Percentiles rank a stretch among this genome's conserved stretches.
Conservation (phyloP, 129 eudicot species). For the Centella asiatica region DNA sequence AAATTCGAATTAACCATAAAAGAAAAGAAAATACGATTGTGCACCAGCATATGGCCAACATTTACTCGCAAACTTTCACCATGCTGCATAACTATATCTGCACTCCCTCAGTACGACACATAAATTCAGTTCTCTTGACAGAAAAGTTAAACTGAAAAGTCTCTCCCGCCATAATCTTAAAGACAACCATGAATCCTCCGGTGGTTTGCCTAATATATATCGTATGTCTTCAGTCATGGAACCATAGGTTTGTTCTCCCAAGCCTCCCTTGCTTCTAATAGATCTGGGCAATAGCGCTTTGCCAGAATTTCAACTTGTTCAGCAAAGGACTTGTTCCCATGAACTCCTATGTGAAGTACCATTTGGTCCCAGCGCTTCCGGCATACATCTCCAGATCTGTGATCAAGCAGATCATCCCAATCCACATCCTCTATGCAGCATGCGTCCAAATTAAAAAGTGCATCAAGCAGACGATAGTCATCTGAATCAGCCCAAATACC, state of each 20-base stretch:
- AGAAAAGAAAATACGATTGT: too few species aligned
- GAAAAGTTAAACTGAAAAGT: too few species aligned
- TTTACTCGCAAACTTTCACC: too few species aligned
- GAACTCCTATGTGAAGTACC: slow-evolving; percentile 50
- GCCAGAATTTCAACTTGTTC: slow-evolving; percentile 62
- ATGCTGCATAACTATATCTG: too few species aligned
- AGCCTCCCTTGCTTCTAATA: slow-evolving; percentile 41
- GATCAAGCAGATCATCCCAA: slow-evolving; percentile 66
- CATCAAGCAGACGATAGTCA: slow-evolving; percentile 51
- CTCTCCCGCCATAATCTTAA: too few species aligned
- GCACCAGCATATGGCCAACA: too few species aligned
- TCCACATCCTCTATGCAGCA: slow-evolving; percentile 67
- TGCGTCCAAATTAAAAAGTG: slow-evolving; percentile 48
- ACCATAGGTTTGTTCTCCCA: slow-evolving; percentile 51
- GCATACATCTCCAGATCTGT: slow-evolving; percentile 49
- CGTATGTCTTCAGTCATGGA: slow-evolving; percentile 9
- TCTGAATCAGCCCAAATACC: slow-evolving; percentile 52
- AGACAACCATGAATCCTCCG: not conserved
- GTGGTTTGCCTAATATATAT: not conserved
- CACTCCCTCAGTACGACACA: too few species aligned
- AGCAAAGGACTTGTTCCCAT: slow-evolving; percentile 39
- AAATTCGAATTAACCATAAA: too few species aligned
- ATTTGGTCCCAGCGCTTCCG: slow-evolving; percentile 56
- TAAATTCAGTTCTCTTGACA: not conserved
- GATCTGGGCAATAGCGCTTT: slow-evolving; percentile 43